These are phyloP conservation scores for Debaryomyces castellii DNA, from an alignment of 805 yeast species.

Conservation along the genomic window DNA sequence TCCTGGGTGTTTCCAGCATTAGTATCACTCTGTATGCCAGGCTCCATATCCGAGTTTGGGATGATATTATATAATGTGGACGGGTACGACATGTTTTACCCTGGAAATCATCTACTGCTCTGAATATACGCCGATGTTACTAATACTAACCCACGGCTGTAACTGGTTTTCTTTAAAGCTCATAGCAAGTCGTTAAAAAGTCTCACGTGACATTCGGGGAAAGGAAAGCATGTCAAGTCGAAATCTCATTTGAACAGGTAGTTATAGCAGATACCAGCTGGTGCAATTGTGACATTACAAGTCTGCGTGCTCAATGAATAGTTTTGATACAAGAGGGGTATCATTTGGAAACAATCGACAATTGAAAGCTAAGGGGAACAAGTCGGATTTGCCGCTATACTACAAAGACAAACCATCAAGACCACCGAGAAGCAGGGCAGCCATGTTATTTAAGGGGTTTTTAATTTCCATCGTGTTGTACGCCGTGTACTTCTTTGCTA, in stretches of 20 bases:
- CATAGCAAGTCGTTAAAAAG: no score
- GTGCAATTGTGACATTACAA: no score
- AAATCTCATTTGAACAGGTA: no score
- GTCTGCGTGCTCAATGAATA: not conserved
- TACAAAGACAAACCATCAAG: slow-evolving; percentile 34
- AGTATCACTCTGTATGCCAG: no score
- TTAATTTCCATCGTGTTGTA: slow-evolving; percentile 43
- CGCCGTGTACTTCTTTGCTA: slow-evolving; percentile 27
- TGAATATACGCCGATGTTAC: not conserved
- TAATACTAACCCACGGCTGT: not conserved
- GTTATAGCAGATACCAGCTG: no score
- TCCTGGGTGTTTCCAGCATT: not conserved
- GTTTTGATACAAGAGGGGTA: slow-evolving; percentile 3
- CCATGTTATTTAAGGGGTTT: slow-evolving; percentile 45
- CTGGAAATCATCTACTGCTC: not conserved
- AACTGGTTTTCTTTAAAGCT: no score
- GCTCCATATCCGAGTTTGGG: not conserved
- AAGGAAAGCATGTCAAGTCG: no score
- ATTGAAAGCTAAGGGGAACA: slow-evolving; percentile 18
- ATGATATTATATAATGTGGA: not conserved
- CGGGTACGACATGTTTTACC: not conserved
- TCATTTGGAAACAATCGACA: slow-evolving; percentile 13
- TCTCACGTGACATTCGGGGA: not conserved
- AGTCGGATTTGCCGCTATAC: slow-evolving; percentile 28
- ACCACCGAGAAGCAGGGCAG: slow-evolving; percentile 1